A percentile compares a stretch with the other conserved stretches of the same genome.
These are phyloP conservation scores for Blastocrithidia nonstop DNA, from an alignment of 208 protist species.

Conservation along the genomic window DNA sequence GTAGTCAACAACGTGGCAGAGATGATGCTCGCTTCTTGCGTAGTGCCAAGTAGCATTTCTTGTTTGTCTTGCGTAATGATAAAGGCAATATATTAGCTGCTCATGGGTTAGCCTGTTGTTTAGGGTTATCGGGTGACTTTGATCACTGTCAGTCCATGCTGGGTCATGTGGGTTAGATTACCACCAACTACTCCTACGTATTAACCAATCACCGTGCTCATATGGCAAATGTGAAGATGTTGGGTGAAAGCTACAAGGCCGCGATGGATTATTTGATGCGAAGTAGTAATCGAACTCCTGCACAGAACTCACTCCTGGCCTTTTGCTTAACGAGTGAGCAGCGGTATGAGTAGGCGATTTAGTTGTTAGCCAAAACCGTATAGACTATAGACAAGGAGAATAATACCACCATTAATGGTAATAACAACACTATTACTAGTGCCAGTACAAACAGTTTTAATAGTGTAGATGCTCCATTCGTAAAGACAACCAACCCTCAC, in stretches of 20 bases:
- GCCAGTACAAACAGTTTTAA: neutral
- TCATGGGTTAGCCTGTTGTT: constrained; percentile 73
- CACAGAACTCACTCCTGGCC: constrained; percentile 45
- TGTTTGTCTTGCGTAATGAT: constrained; percentile 37
- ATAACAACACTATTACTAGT: neutral
- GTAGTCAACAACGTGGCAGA: constrained; percentile 35
- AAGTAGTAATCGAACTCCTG: constrained; percentile 13
- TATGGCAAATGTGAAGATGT: constrained; percentile 63
- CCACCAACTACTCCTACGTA: constrained; percentile 36
- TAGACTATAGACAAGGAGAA: neutral
- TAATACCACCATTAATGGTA: constrained; percentile 2
- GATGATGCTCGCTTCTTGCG: constrained; percentile 20
- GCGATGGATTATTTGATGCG: constrained; percentile 53
- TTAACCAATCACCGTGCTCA: constrained; percentile 24
- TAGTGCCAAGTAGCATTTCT: constrained; percentile 34
- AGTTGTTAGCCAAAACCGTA: constrained; percentile 19
- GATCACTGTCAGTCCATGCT: constrained; percentile 54
- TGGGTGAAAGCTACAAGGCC: constrained; percentile 58
- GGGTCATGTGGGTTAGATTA: constrained; percentile 49
- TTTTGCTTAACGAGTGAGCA: constrained; percentile 54
- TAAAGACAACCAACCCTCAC: neutral
- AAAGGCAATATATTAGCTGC: constrained; percentile 57
- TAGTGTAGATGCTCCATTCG: neutral
- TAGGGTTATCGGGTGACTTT: constrained; percentile 36
- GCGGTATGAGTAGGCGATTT: constrained; percentile 40